Evolutionary conservation across 1,284 basidiomycete species (phyloP).

Genomic region (Gymnopus androsaceus): DNA sequence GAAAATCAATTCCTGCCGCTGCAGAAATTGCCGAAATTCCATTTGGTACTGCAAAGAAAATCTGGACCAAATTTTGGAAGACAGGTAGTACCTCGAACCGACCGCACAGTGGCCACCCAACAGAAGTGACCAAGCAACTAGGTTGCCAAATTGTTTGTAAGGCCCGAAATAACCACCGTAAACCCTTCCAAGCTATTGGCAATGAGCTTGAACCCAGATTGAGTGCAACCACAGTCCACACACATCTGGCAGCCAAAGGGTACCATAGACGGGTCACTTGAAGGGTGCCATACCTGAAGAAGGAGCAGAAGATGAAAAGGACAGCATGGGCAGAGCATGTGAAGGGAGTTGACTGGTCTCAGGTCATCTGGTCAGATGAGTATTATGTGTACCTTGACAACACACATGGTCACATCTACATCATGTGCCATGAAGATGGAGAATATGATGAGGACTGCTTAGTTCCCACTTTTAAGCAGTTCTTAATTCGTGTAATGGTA

Average conservation of each 20-base stretch:
- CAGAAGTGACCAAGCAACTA: slow-evolving; percentile 14
- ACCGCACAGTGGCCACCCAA: slow-evolving; percentile 19
- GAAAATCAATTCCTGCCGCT: background rate
- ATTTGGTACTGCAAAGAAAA: slow-evolving; percentile 17
- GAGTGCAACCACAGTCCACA: slow-evolving; percentile 17
- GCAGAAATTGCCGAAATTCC: slow-evolving; percentile 11
- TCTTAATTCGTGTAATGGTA: slow-evolving; percentile 12
- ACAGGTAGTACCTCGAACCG: slow-evolving; percentile 22
- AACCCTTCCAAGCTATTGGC: slow-evolving; percentile 20
- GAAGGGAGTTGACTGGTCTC: slow-evolving; percentile 12
- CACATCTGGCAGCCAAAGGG: slow-evolving; percentile 18
- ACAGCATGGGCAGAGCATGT: slow-evolving; percentile 22
- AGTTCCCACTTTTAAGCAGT: slow-evolving; percentile 20
- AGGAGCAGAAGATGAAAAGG: slow-evolving; percentile 17
- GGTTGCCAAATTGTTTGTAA: slow-evolving; percentile 11
- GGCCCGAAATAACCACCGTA: slow-evolving; percentile 15
- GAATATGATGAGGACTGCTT: slow-evolving; percentile 19
- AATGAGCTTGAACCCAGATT: slow-evolving; percentile 18
- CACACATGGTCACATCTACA: slow-evolving; percentile 17
- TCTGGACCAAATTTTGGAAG: slow-evolving; percentile 21
- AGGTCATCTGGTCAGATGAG: slow-evolving; percentile 24
- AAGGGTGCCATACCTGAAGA: slow-evolving; percentile 21
- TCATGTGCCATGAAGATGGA: slow-evolving; percentile 16
- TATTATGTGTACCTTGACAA: slow-evolving; percentile 23
- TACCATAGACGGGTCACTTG: slow-evolving; percentile 23